phyloP scores from a whole-genome alignment of 1,139 yeast species.

The Spathaspora sp. region DNA sequence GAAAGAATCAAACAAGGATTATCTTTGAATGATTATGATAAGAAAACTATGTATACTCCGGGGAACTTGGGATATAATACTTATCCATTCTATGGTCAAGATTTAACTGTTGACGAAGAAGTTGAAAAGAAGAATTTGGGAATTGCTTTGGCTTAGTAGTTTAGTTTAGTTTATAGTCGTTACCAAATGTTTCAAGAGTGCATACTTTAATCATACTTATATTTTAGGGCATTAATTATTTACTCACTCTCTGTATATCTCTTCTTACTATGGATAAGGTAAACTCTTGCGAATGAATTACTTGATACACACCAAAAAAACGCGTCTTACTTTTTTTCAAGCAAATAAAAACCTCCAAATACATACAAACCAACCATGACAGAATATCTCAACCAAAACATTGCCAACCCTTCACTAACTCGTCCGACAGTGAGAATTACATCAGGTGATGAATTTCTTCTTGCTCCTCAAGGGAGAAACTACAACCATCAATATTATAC shows the following conservation, averaged over 20 bases:
- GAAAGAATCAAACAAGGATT: conserved; percentile 43
- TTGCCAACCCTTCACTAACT: neutral
- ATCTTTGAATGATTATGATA: conserved; percentile 32
- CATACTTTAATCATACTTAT: no score
- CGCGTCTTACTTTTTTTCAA: neutral
- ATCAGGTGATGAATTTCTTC: conserved; percentile 15
- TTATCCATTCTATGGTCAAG: conserved; percentile 13
- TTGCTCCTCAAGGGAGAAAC: conserved; percentile 35
- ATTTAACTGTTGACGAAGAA: conserved; percentile 12
- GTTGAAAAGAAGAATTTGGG: conserved; percentile 16
- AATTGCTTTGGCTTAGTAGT: conserved; percentile 1
- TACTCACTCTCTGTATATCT: no score
- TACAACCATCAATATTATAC: conserved; percentile 74
- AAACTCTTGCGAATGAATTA: no score
- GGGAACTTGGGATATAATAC: conserved; percentile 28
- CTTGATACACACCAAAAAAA: neutral
- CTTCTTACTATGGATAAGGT: no score
- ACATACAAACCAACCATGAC: neutral
- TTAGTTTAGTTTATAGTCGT: neutral
- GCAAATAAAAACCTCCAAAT: neutral
- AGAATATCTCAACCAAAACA: neutral
- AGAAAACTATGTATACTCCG: conserved; percentile 21
- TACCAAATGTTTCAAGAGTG: no score
- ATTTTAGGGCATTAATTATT: no score
- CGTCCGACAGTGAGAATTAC: neutral